phyloP scores from a whole-genome alignment of 1,139 yeast genomes.

The Diutina sp. region DNA sequence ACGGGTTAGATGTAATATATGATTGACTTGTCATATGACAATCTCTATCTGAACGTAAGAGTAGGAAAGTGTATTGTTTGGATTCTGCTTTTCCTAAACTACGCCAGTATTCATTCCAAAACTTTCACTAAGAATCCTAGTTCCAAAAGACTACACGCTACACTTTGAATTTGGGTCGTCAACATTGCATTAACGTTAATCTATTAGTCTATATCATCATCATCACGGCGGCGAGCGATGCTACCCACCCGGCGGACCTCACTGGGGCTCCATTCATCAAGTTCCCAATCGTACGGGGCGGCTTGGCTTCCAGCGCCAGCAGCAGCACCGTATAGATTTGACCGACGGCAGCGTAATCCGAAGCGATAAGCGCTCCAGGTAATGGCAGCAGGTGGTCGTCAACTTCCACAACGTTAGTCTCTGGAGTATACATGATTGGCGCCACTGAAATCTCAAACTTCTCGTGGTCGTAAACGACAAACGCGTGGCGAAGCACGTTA shows the following conservation, averaged over 20 bases:
- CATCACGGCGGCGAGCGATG: background rate
- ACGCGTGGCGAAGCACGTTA: constrained; percentile 58
- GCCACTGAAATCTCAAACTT: constrained; percentile 55
- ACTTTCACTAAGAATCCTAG: too few species aligned
- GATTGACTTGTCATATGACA: too few species aligned
- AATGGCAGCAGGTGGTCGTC: background rate
- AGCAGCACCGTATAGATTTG: constrained; percentile 1
- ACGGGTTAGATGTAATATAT: too few species aligned
- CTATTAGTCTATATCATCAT: background rate
- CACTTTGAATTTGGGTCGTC: too few species aligned
- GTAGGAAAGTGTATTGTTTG: too few species aligned
- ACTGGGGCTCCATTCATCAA: background rate
- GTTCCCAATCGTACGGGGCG: background rate
- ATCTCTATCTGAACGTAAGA: too few species aligned
- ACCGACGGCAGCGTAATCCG: background rate
- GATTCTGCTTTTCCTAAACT: too few species aligned
- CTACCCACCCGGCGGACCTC: background rate
- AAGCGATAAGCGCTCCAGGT: constrained; percentile 2
- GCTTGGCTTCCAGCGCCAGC: background rate
- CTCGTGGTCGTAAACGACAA: constrained; percentile 69
- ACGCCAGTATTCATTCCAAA: too few species aligned
- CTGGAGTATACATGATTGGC: constrained; percentile 32
- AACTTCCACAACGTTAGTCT: constrained; percentile 19
- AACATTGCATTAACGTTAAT: too few species aligned
- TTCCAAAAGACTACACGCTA: too few species aligned